Percentiles rank a stretch among this genome's conserved stretches.
Conservation (phyloP, 2,329 filamentous ascomycete genomes). For the Sarocladium kiliense region DNA sequence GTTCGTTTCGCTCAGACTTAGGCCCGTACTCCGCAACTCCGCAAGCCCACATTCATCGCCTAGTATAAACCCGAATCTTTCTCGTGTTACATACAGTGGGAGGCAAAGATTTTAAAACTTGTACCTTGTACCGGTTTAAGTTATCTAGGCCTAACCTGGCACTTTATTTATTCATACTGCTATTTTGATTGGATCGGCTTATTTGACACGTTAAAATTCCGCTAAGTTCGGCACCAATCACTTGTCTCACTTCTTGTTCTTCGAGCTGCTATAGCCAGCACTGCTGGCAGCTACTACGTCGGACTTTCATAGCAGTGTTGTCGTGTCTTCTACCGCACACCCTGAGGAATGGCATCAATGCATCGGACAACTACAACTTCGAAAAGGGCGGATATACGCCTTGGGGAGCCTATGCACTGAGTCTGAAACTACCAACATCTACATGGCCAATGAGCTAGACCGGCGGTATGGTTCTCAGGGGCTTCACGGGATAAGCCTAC, state of each 20-base stretch:
- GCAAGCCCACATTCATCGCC: no score
- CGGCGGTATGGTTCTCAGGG: conserved; percentile 37
- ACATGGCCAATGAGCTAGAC: conserved; percentile 45
- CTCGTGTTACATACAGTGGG: no score
- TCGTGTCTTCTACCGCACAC: neutral
- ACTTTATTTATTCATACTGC: no score
- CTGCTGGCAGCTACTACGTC: conserved; percentile 25
- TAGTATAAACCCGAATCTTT: no score
- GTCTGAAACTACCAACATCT: conserved; percentile 46
- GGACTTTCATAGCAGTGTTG: neutral
- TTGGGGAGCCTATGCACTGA: conserved; percentile 38
- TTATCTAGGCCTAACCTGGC: no score
- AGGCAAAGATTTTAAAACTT: no score
- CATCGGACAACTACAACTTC: conserved; percentile 17
- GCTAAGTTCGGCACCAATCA: conserved; percentile 42
- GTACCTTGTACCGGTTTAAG: no score
- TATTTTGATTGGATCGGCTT: no score
- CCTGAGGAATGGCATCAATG: conserved; percentile 12
- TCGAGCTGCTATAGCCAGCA: conserved; percentile 38
- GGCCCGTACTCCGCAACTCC: no score
- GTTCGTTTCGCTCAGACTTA: no score
- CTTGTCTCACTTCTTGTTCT: conserved; percentile 40
- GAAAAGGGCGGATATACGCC: conserved; percentile 21
- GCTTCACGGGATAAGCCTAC: conserved; percentile 34
- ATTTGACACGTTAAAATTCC: no score